Percentiles rank a stretch among this genome's conserved stretches.
Evolutionary conservation across 2,329 filamentous ascomycete species (phyloP).

Genomic region (Dendryphion nanum): DNA sequence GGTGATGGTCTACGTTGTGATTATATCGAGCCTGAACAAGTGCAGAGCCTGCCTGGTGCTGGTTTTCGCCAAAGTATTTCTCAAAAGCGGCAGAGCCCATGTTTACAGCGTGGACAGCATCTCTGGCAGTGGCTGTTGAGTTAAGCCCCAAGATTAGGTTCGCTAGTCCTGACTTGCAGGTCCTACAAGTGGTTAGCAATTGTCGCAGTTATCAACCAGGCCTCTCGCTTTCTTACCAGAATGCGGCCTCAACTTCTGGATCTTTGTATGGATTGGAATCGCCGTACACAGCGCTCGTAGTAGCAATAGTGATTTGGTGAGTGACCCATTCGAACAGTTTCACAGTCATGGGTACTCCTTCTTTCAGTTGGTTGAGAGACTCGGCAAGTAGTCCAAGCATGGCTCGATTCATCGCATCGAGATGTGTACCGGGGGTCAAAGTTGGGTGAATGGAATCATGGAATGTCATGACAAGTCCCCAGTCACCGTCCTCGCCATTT

Average conservation of each 20-base stretch:
- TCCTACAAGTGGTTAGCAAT: slow-evolving; percentile 10
- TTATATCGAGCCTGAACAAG: slow-evolving; percentile 34
- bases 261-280: slow-evolving; percentile 39
- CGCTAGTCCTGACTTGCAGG: slow-evolving; percentile 13
- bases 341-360: not conserved
- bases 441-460: slow-evolving; percentile 26
- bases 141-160: slow-evolving; percentile 9
- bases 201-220: not conserved
- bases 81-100: slow-evolving; percentile 37
- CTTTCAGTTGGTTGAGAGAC: slow-evolving; percentile 13
- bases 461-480: slow-evolving; percentile 28
- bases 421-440: slow-evolving; percentile 26
- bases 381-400: slow-evolving; percentile 28
- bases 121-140: slow-evolving; percentile 22
- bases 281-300: slow-evolving; percentile 40
- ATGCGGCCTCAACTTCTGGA: slow-evolving; percentile 17
- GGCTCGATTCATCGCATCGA: slow-evolving; percentile 38
- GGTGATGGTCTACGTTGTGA: slow-evolving; percentile 22
- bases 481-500: slow-evolving; percentile 34
- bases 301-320: slow-evolving; percentile 31
- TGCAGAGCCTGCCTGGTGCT: slow-evolving; percentile 34
- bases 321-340: slow-evolving; percentile 21
- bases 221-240: slow-evolving; percentile 9
- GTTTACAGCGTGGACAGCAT: slow-evolving; percentile 23
- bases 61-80: slow-evolving; percentile 37